phyloP scores from a whole-genome alignment of 306 rosid genomes.

The Urtica urens region DNA sequence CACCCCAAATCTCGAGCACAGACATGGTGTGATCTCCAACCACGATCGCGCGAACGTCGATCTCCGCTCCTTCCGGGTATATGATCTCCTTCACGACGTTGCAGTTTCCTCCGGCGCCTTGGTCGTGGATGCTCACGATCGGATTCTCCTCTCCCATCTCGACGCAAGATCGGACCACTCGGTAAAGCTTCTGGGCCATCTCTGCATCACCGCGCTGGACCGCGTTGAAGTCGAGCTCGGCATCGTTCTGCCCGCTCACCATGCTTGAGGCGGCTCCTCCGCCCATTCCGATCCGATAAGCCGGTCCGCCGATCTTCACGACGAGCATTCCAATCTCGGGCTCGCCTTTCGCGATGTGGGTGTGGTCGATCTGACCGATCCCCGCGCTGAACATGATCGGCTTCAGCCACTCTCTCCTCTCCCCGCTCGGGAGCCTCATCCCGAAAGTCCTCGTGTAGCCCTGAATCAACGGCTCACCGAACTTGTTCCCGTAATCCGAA shows the following conservation, averaged over 20 bases:
- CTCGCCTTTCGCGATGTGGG: conserved; percentile 68
- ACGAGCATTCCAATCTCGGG: conserved; percentile 84
- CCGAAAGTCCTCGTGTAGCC: conserved; percentile 93
- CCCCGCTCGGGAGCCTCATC: conserved; percentile 87
- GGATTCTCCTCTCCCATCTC: conserved; percentile 92
- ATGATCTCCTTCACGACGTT: conserved; percentile 87
- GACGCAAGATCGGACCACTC: conserved; percentile 86
- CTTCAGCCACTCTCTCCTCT: conserved; percentile 94
- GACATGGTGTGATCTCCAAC: conserved; percentile 92
- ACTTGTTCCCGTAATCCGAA: conserved; percentile 91
- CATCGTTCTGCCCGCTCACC: conserved; percentile 96
- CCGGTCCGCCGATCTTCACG: conserved; percentile 96
- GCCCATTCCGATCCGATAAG: conserved; percentile 94
- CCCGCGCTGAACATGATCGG: conserved; percentile 95
- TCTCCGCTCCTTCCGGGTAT: conserved; percentile 72
- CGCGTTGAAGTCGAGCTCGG: conserved; percentile 89
- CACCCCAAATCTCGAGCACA: conserved; percentile 92
- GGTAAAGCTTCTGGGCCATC: conserved; percentile 88
- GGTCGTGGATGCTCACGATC: conserved; percentile 82
- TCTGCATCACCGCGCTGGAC: conserved; percentile 98
- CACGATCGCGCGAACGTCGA: conserved; percentile 61
- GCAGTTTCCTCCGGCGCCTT: conserved; percentile 94
- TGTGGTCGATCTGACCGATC: conserved; percentile 81
- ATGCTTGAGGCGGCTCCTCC: conserved; percentile 97
- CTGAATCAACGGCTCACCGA: conserved; percentile 97